phyloP scores from a whole-genome alignment of 2,329 filamentous ascomycete species.

The Paradendryphiella salina region DNA sequence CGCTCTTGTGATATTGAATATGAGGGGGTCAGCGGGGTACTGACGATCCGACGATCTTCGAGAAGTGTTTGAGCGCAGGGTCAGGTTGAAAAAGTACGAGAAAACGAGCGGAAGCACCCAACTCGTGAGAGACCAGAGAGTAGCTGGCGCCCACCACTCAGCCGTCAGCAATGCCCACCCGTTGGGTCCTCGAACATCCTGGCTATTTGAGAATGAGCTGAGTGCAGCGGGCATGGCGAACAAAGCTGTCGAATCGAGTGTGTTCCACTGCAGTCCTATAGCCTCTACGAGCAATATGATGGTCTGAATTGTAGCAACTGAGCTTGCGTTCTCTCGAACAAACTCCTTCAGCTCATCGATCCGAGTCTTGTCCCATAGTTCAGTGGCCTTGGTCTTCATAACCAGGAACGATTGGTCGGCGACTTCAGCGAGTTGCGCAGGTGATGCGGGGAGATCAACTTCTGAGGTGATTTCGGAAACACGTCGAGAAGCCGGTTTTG shows the following conservation, averaged over 20 bases:
- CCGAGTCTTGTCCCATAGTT: slow-evolving; percentile 66
- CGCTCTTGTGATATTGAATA: slow-evolving; percentile 87
- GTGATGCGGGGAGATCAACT: slow-evolving; percentile 69
- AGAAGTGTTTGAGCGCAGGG: slow-evolving; percentile 58
- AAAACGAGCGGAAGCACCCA: slow-evolving; percentile 69
- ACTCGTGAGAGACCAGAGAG: slow-evolving; percentile 75
- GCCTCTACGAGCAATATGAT: slow-evolving; percentile 64
- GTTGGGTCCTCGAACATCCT: slow-evolving; percentile 73
- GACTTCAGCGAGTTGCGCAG: slow-evolving; percentile 61
- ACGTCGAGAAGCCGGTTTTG: slow-evolving; percentile 49
- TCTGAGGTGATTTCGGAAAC: slow-evolving; percentile 61
- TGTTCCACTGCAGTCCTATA: slow-evolving; percentile 67
- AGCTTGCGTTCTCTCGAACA: slow-evolving; percentile 71
- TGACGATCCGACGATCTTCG: slow-evolving; percentile 51
- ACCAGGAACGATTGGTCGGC: slow-evolving; percentile 71
- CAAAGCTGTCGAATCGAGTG: slow-evolving; percentile 72
- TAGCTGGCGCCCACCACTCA: slow-evolving; percentile 81
- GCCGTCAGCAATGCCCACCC: slow-evolving; percentile 75
- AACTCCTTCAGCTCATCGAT: slow-evolving; percentile 67
- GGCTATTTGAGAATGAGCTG: slow-evolving; percentile 59
- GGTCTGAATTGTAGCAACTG: slow-evolving; percentile 57
- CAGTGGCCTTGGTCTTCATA: slow-evolving; percentile 66
- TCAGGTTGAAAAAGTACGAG: slow-evolving; percentile 92
- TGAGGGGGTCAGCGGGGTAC: slow-evolving; percentile 77
- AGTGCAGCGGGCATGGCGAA: slow-evolving; percentile 70